Evolutionary conservation across 495 filamentous ascomycete genomes (phyloP).

Genomic region (Apiosordaria backusii): DNA sequence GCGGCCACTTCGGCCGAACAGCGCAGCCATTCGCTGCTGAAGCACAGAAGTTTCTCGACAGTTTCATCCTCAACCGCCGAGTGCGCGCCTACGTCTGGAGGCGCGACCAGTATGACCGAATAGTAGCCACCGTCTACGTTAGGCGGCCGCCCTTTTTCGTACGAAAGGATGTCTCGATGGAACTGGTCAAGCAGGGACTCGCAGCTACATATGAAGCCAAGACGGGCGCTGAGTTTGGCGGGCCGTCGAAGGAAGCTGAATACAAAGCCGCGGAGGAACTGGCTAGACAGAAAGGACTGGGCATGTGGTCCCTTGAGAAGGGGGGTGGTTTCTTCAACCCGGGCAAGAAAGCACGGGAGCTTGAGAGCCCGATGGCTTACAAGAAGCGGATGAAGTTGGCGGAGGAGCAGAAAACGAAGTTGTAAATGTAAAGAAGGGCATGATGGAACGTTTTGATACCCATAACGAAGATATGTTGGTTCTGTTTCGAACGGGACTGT

Average conservation of each 20-base stretch:
- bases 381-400: slow-evolving; percentile 61
- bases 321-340: slow-evolving; percentile 19
- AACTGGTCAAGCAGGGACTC: slow-evolving; percentile 79
- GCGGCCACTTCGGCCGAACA: slow-evolving; percentile 84
- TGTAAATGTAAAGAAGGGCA: neutral
- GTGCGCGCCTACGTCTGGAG: slow-evolving; percentile 77
- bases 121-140: slow-evolving; percentile 82
- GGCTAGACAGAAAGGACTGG: slow-evolving; percentile 65
- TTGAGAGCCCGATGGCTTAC: slow-evolving; percentile 82
- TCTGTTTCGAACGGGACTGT: neutral
- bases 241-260: slow-evolving; percentile 47
- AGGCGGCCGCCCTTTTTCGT: slow-evolving; percentile 58
- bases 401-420: slow-evolving; percentile 26
- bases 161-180: slow-evolving; percentile 76
- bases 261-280: slow-evolving; percentile 69
- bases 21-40: slow-evolving; percentile 81
- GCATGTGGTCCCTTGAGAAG: slow-evolving; percentile 63
- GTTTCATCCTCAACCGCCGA: slow-evolving; percentile 66
- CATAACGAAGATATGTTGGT: neutral
- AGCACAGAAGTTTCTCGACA: slow-evolving; percentile 71
- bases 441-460: slow-evolving; percentile 8
- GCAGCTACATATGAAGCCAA: slow-evolving; percentile 93
- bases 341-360: slow-evolving; percentile 42
- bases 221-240: slow-evolving; percentile 81
- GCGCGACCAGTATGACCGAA: slow-evolving; percentile 86